A percentile compares a stretch with the other conserved stretches of the same genome.
phyloP scores from a whole-genome alignment of 805 yeast species.

The Candida nanaspora region DNA sequence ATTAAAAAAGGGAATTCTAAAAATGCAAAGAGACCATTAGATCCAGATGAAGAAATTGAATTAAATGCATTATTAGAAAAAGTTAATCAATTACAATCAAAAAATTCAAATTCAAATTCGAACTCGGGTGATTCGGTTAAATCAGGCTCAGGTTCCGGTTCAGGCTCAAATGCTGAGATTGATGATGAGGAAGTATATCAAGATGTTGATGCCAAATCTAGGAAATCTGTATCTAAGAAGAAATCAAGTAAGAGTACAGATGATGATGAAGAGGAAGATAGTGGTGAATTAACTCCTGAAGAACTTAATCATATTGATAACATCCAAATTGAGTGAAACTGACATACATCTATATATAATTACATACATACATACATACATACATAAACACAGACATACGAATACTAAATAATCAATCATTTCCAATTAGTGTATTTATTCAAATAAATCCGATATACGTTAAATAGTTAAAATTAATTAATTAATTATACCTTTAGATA shows the following conservation, averaged over 20 bases:
- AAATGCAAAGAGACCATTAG: neutral
- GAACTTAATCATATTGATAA: constrained; percentile 8
- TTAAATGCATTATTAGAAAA: neutral
- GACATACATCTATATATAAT: neutral
- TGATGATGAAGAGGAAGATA: constrained; percentile 1
- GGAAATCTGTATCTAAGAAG: too few relatives aligned
- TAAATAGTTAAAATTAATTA: neutral
- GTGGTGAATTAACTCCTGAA: neutral
- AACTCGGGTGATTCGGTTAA: too few relatives aligned
- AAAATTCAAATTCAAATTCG: neutral
- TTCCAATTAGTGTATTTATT: neutral
- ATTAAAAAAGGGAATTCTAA: neutral
- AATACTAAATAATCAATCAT: neutral
- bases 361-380: neutral
- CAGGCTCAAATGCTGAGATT: too few relatives aligned
- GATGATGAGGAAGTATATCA: too few relatives aligned
- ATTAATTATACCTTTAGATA: constrained; percentile 43
- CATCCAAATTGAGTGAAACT: constrained; percentile 4
- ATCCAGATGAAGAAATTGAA: constrained; percentile 1
- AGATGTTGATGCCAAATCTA: too few relatives aligned
- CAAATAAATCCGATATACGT: neutral
- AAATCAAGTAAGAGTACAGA: neutral
- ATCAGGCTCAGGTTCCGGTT: too few relatives aligned
- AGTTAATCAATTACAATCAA: neutral
- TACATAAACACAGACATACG: too few relatives aligned